Evolutionary conservation across 2,329 filamentous ascomycete species (phyloP).

Genomic region (Fusarium coicis): DNA sequence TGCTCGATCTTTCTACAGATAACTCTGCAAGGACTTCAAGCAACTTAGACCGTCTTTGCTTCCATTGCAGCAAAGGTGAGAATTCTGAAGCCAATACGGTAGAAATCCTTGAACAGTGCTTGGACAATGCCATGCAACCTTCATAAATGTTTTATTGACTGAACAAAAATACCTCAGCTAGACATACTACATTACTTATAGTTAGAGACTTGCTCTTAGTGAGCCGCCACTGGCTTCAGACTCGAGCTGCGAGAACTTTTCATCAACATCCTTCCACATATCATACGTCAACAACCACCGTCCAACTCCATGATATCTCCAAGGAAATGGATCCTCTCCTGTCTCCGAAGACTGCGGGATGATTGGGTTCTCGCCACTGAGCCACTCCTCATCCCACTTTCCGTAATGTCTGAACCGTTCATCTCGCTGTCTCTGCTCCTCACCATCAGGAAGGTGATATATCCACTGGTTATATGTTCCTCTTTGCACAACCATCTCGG

Average conservation of each 20-base stretch:
- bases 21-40: neutral
- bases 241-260: conserved; percentile 41
- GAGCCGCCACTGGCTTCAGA: neutral
- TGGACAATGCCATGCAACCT: fast-evolving
- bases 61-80: fast-evolving
- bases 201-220: neutral
- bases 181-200: neutral
- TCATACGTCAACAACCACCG: conserved; percentile 55
- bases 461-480: conserved; percentile 71
- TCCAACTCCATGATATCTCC: conserved; percentile 53
- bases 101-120: fast-evolving
- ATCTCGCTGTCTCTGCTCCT: conserved; percentile 61
- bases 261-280: conserved; percentile 52
- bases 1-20: fast-evolving
- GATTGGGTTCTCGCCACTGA: neutral
- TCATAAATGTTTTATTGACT: no score
- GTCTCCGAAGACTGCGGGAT: conserved; percentile 45
- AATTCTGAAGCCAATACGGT: fast-evolving
- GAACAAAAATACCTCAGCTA: fast-evolving
- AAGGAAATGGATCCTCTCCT: conserved; percentile 54
- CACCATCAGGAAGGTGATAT: conserved; percentile 70
- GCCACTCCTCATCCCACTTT: conserved; percentile 3
- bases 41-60: neutral
- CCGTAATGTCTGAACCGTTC: neutral
- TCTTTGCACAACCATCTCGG: conserved; percentile 67